Conservation (phyloP, 2,329 filamentous ascomycete species). For the Venturia effusa region DNA sequence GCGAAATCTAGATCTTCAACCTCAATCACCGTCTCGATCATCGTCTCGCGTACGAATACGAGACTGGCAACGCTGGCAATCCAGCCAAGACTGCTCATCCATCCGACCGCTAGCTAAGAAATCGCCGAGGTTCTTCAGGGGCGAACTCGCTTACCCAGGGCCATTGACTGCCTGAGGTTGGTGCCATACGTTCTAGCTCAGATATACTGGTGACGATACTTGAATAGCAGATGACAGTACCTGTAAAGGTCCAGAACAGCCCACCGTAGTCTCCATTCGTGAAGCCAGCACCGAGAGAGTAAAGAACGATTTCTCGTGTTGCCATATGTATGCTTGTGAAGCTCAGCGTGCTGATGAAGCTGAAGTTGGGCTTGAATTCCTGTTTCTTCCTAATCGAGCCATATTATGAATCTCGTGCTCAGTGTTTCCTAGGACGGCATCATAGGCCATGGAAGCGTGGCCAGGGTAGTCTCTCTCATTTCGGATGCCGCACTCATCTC, state of each 20-base stretch:
- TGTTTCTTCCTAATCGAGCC: conserved; percentile 10
- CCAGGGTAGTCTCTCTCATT: neutral
- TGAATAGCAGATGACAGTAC: neutral
- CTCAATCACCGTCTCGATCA: conserved; percentile 27
- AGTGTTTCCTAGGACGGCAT: conserved; percentile 12
- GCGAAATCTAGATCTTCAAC: conserved; percentile 17
- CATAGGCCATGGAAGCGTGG: neutral
- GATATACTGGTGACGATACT: conserved; percentile 10
- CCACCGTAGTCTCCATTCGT: conserved; percentile 12
- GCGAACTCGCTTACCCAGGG: conserved; percentile 21
- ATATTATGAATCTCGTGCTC: conserved; percentile 7
- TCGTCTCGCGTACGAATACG: conserved; percentile 13
- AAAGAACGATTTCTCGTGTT: conserved; percentile 12
- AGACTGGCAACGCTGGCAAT: conserved; percentile 8
- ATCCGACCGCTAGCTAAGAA: conserved; percentile 13
- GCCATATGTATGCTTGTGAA: conserved; percentile 11
- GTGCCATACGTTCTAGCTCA: conserved; percentile 13
- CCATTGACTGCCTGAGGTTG: conserved; percentile 23
- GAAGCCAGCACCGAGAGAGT: conserved; percentile 7
- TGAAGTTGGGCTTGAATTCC: conserved; percentile 11
- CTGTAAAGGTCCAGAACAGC: conserved; percentile 11
- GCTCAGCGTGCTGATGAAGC: conserved; percentile 10
- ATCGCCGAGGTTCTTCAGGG: conserved; percentile 9
- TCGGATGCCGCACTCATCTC: neutral
- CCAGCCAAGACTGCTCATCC: conserved; percentile 23